These are phyloP conservation scores for Syzygium aqueum DNA, from an alignment of 345 rosid genomes.

Conservation along the genomic window DNA sequence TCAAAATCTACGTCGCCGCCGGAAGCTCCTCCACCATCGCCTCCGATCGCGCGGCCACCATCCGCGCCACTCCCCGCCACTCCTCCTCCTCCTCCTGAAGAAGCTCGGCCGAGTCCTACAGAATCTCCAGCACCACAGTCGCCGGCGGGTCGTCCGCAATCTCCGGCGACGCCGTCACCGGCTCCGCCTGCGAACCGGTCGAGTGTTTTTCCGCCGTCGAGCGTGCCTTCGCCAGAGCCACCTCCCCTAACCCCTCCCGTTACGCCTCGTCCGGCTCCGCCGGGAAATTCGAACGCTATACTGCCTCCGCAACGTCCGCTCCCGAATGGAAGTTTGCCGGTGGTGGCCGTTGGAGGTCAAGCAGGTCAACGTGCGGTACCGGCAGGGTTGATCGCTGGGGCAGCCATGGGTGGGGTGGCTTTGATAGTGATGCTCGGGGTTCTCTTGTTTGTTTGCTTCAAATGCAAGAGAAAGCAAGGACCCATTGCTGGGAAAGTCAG, in stretches of 20 bases:
- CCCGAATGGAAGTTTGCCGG: constrained; percentile 6
- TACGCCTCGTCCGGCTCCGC: neutral
- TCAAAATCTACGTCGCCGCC: neutral
- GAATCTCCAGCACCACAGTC: neutral
- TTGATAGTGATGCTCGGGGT: neutral
- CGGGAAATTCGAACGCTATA: neutral
- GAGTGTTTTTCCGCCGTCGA: constrained; percentile 1
- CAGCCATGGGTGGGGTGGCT: constrained; percentile 10
- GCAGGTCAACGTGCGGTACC: constrained; percentile 2
- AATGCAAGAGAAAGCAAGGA: constrained; percentile 6
- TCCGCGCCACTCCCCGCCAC: neutral
- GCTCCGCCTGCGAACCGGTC: neutral
- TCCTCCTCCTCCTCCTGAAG: neutral
- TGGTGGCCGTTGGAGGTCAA: constrained; percentile 6
- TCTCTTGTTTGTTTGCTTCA: constrained; percentile 3
- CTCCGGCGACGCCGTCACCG: neutral
- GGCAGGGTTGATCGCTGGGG: neutral
- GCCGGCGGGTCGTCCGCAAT: neutral
- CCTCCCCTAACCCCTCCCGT: constrained; percentile 3
- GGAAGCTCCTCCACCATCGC: neutral
- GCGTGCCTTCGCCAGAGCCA: neutral
- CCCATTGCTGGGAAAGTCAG: neutral
- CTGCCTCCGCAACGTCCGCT: neutral
- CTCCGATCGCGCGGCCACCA: neutral
- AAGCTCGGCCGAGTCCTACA: neutral